Percentiles rank a stretch among this genome's conserved stretches.
These are phyloP conservation scores for Russula sp. DNA, from an alignment of 768 basidiomycete species.

Conservation along the genomic window DNA sequence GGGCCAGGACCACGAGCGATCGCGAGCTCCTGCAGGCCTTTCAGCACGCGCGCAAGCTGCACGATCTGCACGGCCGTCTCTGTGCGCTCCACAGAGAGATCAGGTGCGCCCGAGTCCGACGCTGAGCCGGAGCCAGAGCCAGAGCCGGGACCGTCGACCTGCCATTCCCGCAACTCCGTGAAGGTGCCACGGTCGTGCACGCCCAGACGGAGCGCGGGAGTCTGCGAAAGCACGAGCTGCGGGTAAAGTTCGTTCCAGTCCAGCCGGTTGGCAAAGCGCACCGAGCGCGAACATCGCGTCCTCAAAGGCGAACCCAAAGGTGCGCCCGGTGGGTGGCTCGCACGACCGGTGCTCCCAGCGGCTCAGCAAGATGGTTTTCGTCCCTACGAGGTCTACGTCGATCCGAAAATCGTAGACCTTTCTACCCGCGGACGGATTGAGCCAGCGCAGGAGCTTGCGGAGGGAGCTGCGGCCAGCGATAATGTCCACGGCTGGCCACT, in stretches of 20 bases:
- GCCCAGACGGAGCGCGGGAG: slow-evolving; percentile 53
- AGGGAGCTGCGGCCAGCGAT: slow-evolving; percentile 51
- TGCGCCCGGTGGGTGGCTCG: no score
- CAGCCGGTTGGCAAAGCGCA: slow-evolving; percentile 25
- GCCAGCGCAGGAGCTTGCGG: slow-evolving; percentile 40
- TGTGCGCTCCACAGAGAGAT: neutral
- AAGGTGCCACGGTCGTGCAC: slow-evolving; percentile 54
- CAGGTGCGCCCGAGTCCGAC: neutral
- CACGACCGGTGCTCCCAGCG: neutral
- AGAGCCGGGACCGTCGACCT: slow-evolving; percentile 24
- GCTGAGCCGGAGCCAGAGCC: neutral
- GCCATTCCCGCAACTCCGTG: slow-evolving; percentile 38
- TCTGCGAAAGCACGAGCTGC: slow-evolving; percentile 45
- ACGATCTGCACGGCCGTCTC: neutral
- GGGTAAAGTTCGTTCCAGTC: no score
- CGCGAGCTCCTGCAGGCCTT: neutral
- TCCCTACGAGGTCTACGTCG: slow-evolving; percentile 34
- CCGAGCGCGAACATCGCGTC: slow-evolving; percentile 26
- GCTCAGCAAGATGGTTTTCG: slow-evolving; percentile 28
- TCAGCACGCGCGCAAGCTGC: no score
- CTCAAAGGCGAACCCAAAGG: no score
- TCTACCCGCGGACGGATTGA: slow-evolving; percentile 27
- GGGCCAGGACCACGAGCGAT: slow-evolving; percentile 9
- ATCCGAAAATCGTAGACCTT: slow-evolving; percentile 55
- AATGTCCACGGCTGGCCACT: slow-evolving; percentile 37